phyloP scores from a whole-genome alignment of 2,329 filamentous ascomycete species.

The Alternaria gaisen region DNA sequence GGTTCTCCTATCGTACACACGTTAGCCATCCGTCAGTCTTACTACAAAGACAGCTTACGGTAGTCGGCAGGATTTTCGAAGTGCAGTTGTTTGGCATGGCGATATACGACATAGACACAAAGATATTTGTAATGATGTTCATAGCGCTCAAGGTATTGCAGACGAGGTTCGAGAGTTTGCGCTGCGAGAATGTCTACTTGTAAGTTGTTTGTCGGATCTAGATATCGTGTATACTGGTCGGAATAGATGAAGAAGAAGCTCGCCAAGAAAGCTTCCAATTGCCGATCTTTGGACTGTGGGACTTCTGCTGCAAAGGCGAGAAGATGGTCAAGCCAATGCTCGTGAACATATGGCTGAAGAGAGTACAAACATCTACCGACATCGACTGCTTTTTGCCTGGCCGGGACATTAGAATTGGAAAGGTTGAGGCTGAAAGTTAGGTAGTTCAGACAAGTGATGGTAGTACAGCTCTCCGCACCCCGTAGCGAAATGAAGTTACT shows the following conservation, averaged over 20 bases:
- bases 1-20: too few relatives aligned
- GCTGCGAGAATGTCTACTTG: background rate
- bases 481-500: background rate
- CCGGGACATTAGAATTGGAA: accelerated
- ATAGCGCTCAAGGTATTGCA: background rate
- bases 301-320: background rate
- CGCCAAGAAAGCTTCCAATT: background rate
- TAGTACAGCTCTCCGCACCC: background rate
- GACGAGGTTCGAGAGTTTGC: background rate
- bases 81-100: background rate
- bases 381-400: background rate
- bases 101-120: background rate
- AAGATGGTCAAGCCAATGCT: background rate
- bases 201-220: background rate
- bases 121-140: background rate
- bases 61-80: background rate
- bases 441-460: background rate
- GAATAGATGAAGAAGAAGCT: background rate
- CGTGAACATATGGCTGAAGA: background rate
- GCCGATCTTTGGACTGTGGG: background rate
- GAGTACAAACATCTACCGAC: background rate
- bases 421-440: background rate
- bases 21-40: too few relatives aligned
- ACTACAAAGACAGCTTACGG: background rate
- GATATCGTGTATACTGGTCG: background rate